Evolutionary conservation across 345 rosid genomes (phyloP), one percentile per base, ranked within the genome.

Genomic region (Ceriops tagal): DNA sequence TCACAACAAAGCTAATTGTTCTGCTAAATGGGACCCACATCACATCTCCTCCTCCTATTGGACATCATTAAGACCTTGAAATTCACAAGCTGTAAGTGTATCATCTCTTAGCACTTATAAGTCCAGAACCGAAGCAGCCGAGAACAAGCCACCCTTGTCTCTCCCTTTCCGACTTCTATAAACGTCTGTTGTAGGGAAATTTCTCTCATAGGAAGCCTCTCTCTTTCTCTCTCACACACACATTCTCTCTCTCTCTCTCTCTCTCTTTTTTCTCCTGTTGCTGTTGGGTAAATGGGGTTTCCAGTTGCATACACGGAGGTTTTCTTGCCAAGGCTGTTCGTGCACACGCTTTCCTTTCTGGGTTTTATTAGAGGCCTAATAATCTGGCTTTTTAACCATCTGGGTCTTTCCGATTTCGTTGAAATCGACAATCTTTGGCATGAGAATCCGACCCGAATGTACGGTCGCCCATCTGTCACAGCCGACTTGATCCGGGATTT

Each of bases 381-480:
- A 65, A 72, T 81, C 73, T 75, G 81, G 22, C 77, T 91, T 71
- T 87, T 89, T 69, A 77, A 61, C 57, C 75, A 53, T 68, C 75
- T 87, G 53, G 97, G 98, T 31, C 89, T 93, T 71, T 83, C 96
- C 19, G 92, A 86, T 82, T 86, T 91, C 78, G 81, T 93, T 65
- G 92, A 86, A 68, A 81, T 89, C 30, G 96, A 91, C 62, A 78
- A 80, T 39, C 71, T 69, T 60, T 84, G 88, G 89, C 84, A 81
- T 20, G 89, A 87, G 0, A 58, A 74, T 47, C 80, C 83, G 47
- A 69, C 77, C 71, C 80, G 74, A 53, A 61, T 70, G 64, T 75
- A 79, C 37, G 74, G 78, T 21, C 65, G 62, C 26, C 84, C 96
- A 7, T 83, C 95, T 5, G 78, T 84, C 53, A 82, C 96, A 30